These are phyloP conservation scores for Malania oleifera DNA, from an alignment of 164 flowering plant genomes.

Conservation along the genomic window DNA sequence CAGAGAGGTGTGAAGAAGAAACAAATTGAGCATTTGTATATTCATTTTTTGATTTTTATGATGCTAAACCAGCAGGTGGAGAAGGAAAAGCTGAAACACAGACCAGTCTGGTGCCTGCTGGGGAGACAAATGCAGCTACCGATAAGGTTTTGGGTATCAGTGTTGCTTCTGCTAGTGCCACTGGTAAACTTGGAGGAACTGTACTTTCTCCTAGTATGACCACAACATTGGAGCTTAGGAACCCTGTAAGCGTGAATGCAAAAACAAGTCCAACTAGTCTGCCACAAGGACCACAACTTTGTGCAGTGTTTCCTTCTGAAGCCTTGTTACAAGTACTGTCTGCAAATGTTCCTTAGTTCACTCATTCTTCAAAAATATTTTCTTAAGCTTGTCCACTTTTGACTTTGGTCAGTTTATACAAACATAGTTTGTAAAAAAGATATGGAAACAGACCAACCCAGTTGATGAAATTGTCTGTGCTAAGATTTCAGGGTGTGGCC, in stretches of 20 bases:
- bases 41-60: not conserved
- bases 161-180: conserved; percentile 18
- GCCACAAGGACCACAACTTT: conserved; percentile 21
- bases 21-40: not conserved
- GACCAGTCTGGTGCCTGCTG: conserved; percentile 14
- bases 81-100: conserved; percentile 34
- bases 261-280: conserved; percentile 23
- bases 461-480: no score
- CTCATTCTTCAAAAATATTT: not conserved
- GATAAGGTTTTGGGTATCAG: conserved; percentile 22
- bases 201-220: conserved; percentile 31
- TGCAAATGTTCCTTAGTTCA: not conserved
- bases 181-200: conserved; percentile 29
- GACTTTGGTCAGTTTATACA: no score
- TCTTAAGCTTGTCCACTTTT: no score
- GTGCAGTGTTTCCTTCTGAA: conserved; percentile 48
- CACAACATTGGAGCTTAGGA: conserved; percentile 40
- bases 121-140: conserved; percentile 23
- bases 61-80: conserved; percentile 26
- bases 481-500: no score
- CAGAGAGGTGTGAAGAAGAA: not conserved
- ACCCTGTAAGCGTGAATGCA: conserved; percentile 26
- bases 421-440: no score
- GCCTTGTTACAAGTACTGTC: conserved; percentile 55
- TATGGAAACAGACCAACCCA: no score